Base-by-base conservation (phyloP, 176 grass and related monocot species). In the Urochloa ruziziensis region DNA sequence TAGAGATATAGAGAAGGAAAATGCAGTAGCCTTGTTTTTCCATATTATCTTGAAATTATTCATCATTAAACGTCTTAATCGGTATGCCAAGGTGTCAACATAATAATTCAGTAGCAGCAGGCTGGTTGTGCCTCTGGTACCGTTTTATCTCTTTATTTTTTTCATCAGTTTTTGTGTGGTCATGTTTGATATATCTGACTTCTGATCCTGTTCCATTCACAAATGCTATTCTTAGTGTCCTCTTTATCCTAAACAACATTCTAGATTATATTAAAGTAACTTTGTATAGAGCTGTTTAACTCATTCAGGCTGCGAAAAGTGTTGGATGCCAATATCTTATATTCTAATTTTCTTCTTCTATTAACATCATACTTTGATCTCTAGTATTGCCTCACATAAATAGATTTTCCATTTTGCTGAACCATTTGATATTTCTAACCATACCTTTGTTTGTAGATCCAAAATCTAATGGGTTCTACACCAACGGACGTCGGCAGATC, bases 381-480 rank as follows among this genome's bases (percentile, higher is more conserved):
- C 63, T 49, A 19, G 24, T 29, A 79, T 73, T 5, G 5, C 1
- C 24, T 75, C 14, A 10, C 39, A 36, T 46, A 42, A 40, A 40
- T 35, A 1, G 8, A 35, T 44, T 49, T 75, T 40, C 10, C 39
- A 40, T 40, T 8, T 40, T 56, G 6, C 18, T 85, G 25, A 37
- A 79, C 39, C 0, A 3, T 81, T 75, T 70, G 57, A 65, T 56
- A 1, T 21, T 74, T 73, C 36, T 30, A 63, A 71, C 57, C 12
- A 27, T 66, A 32, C 43, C 1, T 17, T 63, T 37, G 54, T 79
- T 88, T 88, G 54, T 87, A 98, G 96, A 46, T 98, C 34, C 83
- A 96, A 94, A 96, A 96, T 49, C 21, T 98, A 74, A 84, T 96
- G 93, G 96, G 96, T 59, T 89, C 89, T 74, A 87, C 91, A 54